Evolutionary conservation across 371 early-diverging fungal species (phyloP), one percentile per base, ranked within the genome.

Genomic region (Phascolomyces articulosus): DNA sequence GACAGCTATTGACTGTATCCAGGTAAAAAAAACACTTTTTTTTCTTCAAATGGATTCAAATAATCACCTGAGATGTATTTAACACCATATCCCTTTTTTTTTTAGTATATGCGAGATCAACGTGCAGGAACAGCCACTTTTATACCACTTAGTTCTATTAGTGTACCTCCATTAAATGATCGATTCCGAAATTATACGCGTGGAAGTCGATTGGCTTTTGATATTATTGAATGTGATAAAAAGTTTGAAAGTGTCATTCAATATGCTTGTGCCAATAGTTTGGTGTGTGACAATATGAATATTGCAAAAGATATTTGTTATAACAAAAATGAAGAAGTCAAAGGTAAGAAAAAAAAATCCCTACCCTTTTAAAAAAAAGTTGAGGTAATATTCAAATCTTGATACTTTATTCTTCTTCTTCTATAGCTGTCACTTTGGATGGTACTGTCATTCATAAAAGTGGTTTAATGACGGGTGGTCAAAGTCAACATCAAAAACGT

Each of bases 391-490:
- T 38, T 38, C 38, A 9, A 38, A 38, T 9, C 6, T 9, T 9
- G 9, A 38, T 38, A 38, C 13, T 9, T 38, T 38, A 38, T 38
- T 38, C n/a, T n/a, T n/a, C n/a, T n/a, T n/a, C n/a, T n/a, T n/a
- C n/a, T n/a, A 13, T 44, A 90, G 93, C 93, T 44, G 96, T 97
- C 6, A 91, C 96, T 1, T 72, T 98, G 69, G 97, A 98, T 69
- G 98, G 99, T 20, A 90, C 93, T 4, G 87, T 98, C 7, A 93
- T 99, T 69, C 98, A 98, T 77, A 96, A 93, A 70, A 94, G 87
- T 63, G 99, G 98, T 51, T 75, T 96, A 66, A 98, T 99, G 60
- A 97, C 97, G 0, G 99, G 99, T 72, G 93, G 93, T 31, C 75
- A 79, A 40, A 78, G 74, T 23, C 67, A 68, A 15, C 56, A 77